Evolutionary conservation across 495 filamentous ascomycete species (phyloP), one percentile per base, ranked within the genome.

Genomic region (Cryomyces minteri): DNA sequence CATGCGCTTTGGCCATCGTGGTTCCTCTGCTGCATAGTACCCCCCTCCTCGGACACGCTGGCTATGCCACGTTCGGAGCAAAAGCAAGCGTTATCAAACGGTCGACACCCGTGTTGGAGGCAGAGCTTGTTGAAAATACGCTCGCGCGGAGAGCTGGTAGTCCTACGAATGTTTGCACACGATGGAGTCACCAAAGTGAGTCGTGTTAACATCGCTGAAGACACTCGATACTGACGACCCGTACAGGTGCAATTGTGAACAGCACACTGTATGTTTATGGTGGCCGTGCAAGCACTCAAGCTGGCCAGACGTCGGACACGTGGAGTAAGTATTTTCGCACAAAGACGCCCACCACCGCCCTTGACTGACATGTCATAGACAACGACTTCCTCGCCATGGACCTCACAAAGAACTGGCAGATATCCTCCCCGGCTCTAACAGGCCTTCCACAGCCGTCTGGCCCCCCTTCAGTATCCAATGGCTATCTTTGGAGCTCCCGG

Each of bases 251-350:
- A 14, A 50, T 76, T 37, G 70, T 85, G 4, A 82, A 83, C 43
- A 81, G 80, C 30, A 84, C 77, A 0, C 56, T 84, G 14, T 85
- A 82, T 52, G 67, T 84, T n/a, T 85, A 83, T 48, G 82, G 82
- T 32, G 82, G 81, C 8, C 69, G 77, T 33, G 64, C 68, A 4
- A 78, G 62, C 18, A 67, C 58, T 5, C 53, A 62, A 6, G 47
- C 63, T 12, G 63, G 68, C 5, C 80, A 85, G 57, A 65, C 47
- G 2, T 49, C 53, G 4, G 57, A 79, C 53, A 76, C 70, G 12
- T 84, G 80, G 80, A 80, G 75, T 81, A 67, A 51, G 71, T 57
- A 39, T 14, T 43, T 39, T 36, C 11, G 12, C n/a, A 36, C 32
- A 7, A 28, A 33, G 25, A 10, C 49, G 39, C 59, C 71, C 45